These are phyloP conservation scores for Myriosclerotinia duriaeana DNA, from an alignment of 2,329 filamentous ascomycete genomes.

Conservation along the genomic window DNA sequence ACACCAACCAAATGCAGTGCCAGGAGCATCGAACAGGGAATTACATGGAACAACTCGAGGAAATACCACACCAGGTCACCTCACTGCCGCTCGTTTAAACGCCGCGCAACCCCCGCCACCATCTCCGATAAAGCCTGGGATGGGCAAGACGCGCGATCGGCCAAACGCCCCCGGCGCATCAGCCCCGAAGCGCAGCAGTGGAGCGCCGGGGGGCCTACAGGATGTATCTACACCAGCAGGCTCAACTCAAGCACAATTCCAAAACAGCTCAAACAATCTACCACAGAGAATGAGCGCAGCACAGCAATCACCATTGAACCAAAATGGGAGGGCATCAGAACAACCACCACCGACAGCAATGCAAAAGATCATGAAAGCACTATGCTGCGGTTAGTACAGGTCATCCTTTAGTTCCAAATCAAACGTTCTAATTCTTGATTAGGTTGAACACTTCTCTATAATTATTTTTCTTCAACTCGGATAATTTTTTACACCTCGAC, in stretches of 20 bases:
- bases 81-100: conserved; percentile 89
- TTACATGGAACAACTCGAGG: conserved; percentile 67
- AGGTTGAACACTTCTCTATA: conserved; percentile 36
- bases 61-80: conserved; percentile 41
- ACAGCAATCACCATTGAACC: conserved; percentile 56
- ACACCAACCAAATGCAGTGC: conserved; percentile 59
- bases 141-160: conserved; percentile 70
- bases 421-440: conserved; percentile 28
- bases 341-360: conserved; percentile 71
- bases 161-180: conserved; percentile 70
- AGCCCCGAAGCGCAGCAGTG: conserved; percentile 74
- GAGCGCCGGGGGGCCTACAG: conserved; percentile 64
- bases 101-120: conserved; percentile 86
- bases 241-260: conserved; percentile 94
- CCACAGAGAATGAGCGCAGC: conserved; percentile 59
- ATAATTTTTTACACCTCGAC: conserved; percentile 17
- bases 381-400: conserved; percentile 76
- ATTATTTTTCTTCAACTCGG: conserved; percentile 17
- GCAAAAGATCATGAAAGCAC: conserved; percentile 88
- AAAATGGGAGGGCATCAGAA: conserved; percentile 59
- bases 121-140: conserved; percentile 75
- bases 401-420: conserved; percentile 22
- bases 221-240: conserved; percentile 82
- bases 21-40: conserved; percentile 81
- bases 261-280: conserved; percentile 89